phyloP scores from a whole-genome alignment of 1,139 yeast genomes.

The Debaryomycetaceae sp. region DNA sequence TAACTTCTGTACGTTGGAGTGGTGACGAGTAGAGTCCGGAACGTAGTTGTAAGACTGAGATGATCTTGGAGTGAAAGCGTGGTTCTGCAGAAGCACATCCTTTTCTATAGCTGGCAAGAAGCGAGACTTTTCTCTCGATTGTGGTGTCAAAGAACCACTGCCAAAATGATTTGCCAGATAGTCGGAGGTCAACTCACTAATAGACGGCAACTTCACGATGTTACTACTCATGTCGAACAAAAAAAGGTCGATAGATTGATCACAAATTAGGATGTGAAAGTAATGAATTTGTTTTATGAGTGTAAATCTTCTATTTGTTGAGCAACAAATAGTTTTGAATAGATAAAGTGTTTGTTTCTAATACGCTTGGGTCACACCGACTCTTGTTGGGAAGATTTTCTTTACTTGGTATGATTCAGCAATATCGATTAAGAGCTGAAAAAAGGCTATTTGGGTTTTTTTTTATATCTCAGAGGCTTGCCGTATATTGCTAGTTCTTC shows the following conservation, averaged over 20 bases:
- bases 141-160: background rate
- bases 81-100: background rate
- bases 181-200: constrained; percentile 30
- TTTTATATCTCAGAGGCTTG: background rate
- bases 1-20: constrained; percentile 5
- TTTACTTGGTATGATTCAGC: too few relatives aligned
- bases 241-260: background rate
- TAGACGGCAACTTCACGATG: constrained; percentile 29
- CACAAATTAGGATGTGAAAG: background rate
- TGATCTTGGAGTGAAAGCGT: background rate
- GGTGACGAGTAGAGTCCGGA: background rate
- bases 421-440: background rate
- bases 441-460: background rate
- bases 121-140: background rate
- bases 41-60: background rate
- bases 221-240: background rate
- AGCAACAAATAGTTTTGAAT: too few relatives aligned
- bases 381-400: too few relatives aligned
- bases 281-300: too few relatives aligned
- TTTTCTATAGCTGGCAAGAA: background rate
- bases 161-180: constrained; percentile 6
- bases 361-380: too few relatives aligned
- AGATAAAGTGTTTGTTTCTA: too few relatives aligned
- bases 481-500: background rate
- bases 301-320: too few relatives aligned